These are phyloP conservation scores for Termitomyces bulborhizus DNA, from an alignment of 768 basidiomycete species.

Conservation along the genomic window DNA sequence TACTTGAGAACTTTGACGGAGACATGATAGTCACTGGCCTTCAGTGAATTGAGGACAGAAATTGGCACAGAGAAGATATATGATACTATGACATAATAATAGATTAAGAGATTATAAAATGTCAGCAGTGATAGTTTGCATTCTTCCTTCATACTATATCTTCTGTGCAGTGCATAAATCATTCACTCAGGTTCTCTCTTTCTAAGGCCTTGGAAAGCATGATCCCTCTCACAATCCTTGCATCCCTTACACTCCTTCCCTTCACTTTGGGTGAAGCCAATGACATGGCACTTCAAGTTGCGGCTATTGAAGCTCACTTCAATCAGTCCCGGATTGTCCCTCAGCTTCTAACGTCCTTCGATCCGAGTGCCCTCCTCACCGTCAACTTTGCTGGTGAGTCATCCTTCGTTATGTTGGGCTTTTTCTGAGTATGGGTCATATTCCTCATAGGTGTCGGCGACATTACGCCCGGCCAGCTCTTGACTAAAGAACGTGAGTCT, in stretches of 20 bases:
- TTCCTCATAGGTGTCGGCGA: conserved; percentile 31
- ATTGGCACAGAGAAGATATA: no score
- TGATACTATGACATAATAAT: no score
- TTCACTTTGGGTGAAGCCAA: conserved; percentile 41
- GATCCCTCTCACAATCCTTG: conserved; percentile 26
- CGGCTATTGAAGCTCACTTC: conserved; percentile 67
- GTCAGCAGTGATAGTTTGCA: no score
- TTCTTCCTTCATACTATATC: neutral
- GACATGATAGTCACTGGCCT: no score
- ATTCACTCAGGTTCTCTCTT: neutral
- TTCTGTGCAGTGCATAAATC: neutral
- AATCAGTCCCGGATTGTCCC: conserved; percentile 56
- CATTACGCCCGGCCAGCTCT: conserved; percentile 50
- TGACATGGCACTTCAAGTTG: conserved; percentile 37
- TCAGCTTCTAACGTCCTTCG: conserved; percentile 50
- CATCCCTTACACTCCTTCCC: conserved; percentile 33
- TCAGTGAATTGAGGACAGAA: no score
- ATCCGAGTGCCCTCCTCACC: conserved; percentile 51
- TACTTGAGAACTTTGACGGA: no score
- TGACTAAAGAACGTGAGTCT: conserved; percentile 52
- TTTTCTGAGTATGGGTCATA: neutral
- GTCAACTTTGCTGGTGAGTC: conserved; percentile 39
- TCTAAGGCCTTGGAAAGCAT: conserved; percentile 14
- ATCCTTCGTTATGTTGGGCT: neutral
- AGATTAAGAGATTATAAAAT: no score